A percentile compares a stretch with the other conserved stretches of the same genome.
These are phyloP conservation scores for Malassezia cuniculi DNA, from an alignment of 1,284 basidiomycete species.

Conservation along the genomic window DNA sequence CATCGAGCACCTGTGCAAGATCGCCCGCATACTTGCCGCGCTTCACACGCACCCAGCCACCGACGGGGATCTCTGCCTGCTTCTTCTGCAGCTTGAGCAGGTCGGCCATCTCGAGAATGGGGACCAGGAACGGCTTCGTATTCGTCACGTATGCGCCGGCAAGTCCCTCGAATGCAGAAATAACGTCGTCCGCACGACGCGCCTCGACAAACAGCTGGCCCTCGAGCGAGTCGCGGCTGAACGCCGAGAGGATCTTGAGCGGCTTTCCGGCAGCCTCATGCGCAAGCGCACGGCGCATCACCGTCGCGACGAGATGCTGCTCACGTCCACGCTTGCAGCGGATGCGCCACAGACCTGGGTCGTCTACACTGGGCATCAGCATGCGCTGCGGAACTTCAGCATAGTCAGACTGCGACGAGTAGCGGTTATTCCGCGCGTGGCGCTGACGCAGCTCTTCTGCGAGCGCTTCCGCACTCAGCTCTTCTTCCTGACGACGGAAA, in stretches of 20 bases:
- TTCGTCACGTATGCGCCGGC: slow-evolving; percentile 69
- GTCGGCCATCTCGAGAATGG: slow-evolving; percentile 96
- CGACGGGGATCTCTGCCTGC: slow-evolving; percentile 67
- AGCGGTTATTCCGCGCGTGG: slow-evolving; percentile 52
- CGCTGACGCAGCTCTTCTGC: slow-evolving; percentile 71
- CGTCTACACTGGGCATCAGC: slow-evolving; percentile 89
- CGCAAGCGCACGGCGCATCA: slow-evolving; percentile 77
- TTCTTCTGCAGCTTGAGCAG: slow-evolving; percentile 90
- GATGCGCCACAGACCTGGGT: slow-evolving; percentile 90
- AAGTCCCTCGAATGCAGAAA: slow-evolving; percentile 70
- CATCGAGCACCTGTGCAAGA: slow-evolving; percentile 84
- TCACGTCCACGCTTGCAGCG: slow-evolving; percentile 87
- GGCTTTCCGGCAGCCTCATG: slow-evolving; percentile 52
- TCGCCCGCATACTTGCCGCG: slow-evolving; percentile 89
- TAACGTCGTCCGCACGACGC: slow-evolving; percentile 70
- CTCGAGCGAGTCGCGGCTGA: slow-evolving; percentile 84
- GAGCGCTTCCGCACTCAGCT: slow-evolving; percentile 72
- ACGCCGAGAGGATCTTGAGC: slow-evolving; percentile 75
- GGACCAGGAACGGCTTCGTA: slow-evolving; percentile 65
- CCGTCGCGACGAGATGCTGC: slow-evolving; percentile 77
- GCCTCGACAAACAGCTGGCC: slow-evolving; percentile 96
- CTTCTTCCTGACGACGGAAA: slow-evolving; percentile 61
- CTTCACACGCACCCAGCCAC: slow-evolving; percentile 88
- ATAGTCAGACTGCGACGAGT: slow-evolving; percentile 54
- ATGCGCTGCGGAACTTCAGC: slow-evolving; percentile 70